These are phyloP conservation scores for Nothophaeocryptopus gaeumannii DNA, from an alignment of 2,329 filamentous ascomycete genomes.

Conservation along the genomic window DNA sequence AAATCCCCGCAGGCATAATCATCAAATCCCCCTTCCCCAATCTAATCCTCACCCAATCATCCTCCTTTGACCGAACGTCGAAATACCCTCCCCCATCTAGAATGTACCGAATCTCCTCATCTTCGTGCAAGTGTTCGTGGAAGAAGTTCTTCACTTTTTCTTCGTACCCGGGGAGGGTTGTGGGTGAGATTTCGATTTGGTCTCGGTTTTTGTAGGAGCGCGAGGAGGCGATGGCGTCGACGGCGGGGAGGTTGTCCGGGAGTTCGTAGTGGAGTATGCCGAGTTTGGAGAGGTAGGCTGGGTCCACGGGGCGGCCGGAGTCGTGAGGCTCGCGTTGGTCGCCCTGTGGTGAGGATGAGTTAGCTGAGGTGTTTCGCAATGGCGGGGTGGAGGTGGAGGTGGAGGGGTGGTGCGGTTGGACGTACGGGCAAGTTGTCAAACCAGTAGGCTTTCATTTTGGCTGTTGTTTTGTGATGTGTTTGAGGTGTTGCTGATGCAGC, in stretches of 20 bases:
- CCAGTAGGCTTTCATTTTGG: constrained; percentile 67
- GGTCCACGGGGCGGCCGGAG: constrained; percentile 67
- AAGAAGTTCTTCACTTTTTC: constrained; percentile 94
- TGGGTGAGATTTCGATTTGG: constrained; percentile 82
- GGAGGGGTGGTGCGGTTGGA: constrained; percentile 5
- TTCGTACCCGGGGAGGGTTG: constrained; percentile 83
- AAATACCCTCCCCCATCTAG: constrained; percentile 86
- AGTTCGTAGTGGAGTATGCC: constrained; percentile 78
- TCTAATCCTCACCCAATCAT: constrained; percentile 84
- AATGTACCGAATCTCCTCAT: constrained; percentile 97
- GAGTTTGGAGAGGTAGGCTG: constrained; percentile 65
- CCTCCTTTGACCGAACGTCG: constrained; percentile 77
- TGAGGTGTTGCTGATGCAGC: neutral
- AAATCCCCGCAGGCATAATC: constrained; percentile 90
- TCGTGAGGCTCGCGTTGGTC: constrained; percentile 92
- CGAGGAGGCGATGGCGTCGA: constrained; percentile 70
- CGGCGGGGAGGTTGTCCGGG: constrained; percentile 58
- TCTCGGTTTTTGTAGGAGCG: constrained; percentile 93
- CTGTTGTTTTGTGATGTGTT: constrained; percentile 1
- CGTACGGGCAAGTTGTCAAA: constrained; percentile 64
- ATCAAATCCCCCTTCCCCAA: constrained; percentile 87
- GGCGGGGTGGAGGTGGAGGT: constrained; percentile 14
- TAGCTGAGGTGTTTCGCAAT: constrained; percentile 8
- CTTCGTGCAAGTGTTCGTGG: constrained; percentile 92
- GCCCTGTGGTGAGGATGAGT: constrained; percentile 55